Percentiles rank a stretch among this genome's conserved stretches.
phyloP scores from a whole-genome alignment of 2,329 filamentous ascomycete genomes.

The Monilinia polystroma region DNA sequence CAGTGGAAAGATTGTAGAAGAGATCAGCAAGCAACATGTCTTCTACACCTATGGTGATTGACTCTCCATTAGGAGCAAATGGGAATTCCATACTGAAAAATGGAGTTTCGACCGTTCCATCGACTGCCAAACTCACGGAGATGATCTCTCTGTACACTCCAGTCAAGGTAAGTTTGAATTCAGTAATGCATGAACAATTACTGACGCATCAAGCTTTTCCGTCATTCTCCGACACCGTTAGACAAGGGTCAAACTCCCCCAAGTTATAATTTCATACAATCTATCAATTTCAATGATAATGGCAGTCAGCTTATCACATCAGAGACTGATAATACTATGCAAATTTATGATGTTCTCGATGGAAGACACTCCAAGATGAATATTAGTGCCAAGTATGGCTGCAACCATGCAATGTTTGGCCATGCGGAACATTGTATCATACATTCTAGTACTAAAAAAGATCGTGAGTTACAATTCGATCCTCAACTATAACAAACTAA shows the following conservation, averaged over 20 bases:
- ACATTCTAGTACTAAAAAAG: slow-evolving; percentile 93
- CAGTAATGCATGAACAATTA: slow-evolving; percentile 22
- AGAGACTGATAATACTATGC: slow-evolving; percentile 90
- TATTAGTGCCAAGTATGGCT: slow-evolving; percentile 94
- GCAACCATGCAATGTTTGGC: slow-evolving; percentile 90
- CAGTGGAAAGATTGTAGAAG: neutral
- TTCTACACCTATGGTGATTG: slow-evolving; percentile 40
- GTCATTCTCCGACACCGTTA: slow-evolving; percentile 52
- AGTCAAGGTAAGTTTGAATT: slow-evolving; percentile 60
- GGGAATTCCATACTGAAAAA: slow-evolving; percentile 27
- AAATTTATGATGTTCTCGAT: slow-evolving; percentile 91
- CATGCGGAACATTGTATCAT: slow-evolving; percentile 85
- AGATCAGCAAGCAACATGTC: slow-evolving; percentile 29
- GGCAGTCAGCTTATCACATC: slow-evolving; percentile 90
- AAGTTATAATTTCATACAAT: slow-evolving; percentile 66
- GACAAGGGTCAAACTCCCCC: slow-evolving; percentile 38
- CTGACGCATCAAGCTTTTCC: slow-evolving; percentile 53
- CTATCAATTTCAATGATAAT: slow-evolving; percentile 93
- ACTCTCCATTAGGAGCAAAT: slow-evolving; percentile 37
- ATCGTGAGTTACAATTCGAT: slow-evolving; percentile 55
- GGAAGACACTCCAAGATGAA: slow-evolving; percentile 86
- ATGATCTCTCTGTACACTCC: slow-evolving; percentile 76
- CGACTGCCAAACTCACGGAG: slow-evolving; percentile 67
- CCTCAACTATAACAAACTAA: neutral
- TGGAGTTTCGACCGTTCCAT: slow-evolving; percentile 30